Evolutionary conservation across 768 basidiomycete genomes (phyloP).

Genomic region (Pulveroboletus frians): DNA sequence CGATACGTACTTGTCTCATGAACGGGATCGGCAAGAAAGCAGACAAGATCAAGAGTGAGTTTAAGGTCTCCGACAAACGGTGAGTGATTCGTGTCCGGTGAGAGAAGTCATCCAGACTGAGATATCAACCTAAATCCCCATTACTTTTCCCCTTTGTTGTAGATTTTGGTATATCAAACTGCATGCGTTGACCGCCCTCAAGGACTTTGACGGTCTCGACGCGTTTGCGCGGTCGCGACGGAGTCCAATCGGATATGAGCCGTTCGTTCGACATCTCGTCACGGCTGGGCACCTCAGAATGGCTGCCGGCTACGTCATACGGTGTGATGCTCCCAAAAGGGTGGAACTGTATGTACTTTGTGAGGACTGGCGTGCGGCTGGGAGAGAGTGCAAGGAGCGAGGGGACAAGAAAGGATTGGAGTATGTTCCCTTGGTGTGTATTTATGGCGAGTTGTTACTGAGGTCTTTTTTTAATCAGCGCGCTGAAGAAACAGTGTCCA

Average conservation of each 20-base stretch:
- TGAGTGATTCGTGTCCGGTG: conserved; percentile 30
- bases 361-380: conserved; percentile 86
- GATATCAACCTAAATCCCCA: background rate
- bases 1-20: conserved; percentile 70
- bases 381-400: conserved; percentile 83
- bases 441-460: background rate
- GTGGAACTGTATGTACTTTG: conserved; percentile 87
- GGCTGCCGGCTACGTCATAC: conserved; percentile 70
- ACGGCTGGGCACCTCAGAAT: conserved; percentile 70
- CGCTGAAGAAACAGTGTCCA: conserved; percentile 68
- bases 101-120: background rate
- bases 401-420: conserved; percentile 80
- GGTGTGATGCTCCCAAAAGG: conserved; percentile 78
- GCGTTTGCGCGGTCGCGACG: conserved; percentile 80
- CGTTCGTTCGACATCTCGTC: conserved; percentile 77
- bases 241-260: conserved; percentile 94
- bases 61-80: conserved; percentile 95
- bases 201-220: conserved; percentile 86
- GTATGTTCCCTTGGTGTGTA: conserved; percentile 46
- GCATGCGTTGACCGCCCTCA: conserved; percentile 67
- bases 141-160: background rate
- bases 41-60: conserved; percentile 84
- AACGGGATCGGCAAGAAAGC: conserved; percentile 83
- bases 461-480: conserved; percentile 37
- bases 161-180: conserved; percentile 96